phyloP scores from a whole-genome alignment of 305 asterid species.

The Fraxinus platypoda region DNA sequence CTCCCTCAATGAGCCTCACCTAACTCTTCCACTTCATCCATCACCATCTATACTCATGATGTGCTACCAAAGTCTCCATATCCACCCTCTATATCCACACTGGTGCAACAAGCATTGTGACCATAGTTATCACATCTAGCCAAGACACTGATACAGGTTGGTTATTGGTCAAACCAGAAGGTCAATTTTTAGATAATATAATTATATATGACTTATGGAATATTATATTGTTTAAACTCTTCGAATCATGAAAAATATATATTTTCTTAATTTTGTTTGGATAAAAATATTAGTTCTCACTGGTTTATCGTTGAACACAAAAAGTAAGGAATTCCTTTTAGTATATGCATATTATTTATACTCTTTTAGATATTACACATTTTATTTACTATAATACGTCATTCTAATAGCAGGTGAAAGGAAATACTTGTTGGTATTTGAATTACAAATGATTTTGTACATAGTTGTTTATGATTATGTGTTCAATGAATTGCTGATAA shows the following conservation, averaged over 20 bases:
- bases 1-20: neutral
- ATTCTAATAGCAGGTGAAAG: neutral
- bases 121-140: neutral
- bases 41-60: neutral
- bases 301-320: neutral
- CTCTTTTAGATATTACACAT: neutral
- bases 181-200: neutral
- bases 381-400: neutral
- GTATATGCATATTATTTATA: neutral
- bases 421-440: neutral
- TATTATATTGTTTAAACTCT: neutral
- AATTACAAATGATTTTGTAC: neutral
- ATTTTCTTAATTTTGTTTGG: neutral
- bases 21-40: neutral
- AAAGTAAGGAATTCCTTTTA: neutral
- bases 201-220: neutral
- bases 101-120: neutral
- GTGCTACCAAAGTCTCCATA: neutral
- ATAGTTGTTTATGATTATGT: neutral
- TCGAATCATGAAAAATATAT: neutral
- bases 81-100: neutral
- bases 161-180: neutral
- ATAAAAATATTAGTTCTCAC: neutral
- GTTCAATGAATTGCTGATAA: neutral
- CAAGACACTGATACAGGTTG: neutral